Conservation (phyloP, 2,329 filamentous ascomycete species). For the Aureobasidium leucospermi region DNA sequence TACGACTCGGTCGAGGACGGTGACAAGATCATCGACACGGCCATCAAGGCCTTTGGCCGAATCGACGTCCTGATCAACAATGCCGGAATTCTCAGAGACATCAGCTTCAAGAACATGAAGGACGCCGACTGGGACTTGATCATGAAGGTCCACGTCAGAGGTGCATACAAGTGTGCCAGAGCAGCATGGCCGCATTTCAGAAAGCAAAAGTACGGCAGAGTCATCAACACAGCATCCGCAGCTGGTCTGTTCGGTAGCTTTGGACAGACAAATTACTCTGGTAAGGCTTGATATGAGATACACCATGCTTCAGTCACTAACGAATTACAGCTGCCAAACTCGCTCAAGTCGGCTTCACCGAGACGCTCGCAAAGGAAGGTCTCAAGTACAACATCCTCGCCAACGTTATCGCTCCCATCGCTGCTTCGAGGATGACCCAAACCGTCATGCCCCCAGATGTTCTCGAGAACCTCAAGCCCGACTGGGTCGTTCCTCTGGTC, state of each 20-base stretch:
- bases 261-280: conserved; percentile 91
- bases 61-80: conserved; percentile 97
- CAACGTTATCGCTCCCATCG: conserved; percentile 94
- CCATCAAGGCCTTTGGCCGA: conserved; percentile 72
- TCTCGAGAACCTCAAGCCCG: conserved; percentile 75
- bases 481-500: conserved; percentile 92
- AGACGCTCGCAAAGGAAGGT: conserved; percentile 96
- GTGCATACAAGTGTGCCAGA: conserved; percentile 89
- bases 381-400: conserved; percentile 94
- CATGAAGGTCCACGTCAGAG: conserved; percentile 84
- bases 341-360: conserved; percentile 90
- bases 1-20: conserved; percentile 93
- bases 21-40: conserved; percentile 87
- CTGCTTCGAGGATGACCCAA: conserved; percentile 90
- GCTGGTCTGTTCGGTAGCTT: conserved; percentile 94
- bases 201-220: conserved; percentile 94
- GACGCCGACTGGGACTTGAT: conserved; percentile 96
- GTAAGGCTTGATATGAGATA: conserved; percentile 31
- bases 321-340: conserved; percentile 69
- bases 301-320: conserved; percentile 21
- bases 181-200: conserved; percentile 97
- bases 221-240: conserved; percentile 96
- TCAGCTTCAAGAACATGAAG: conserved; percentile 98
- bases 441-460: conserved; percentile 95
- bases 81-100: conserved; percentile 86